Percentiles rank a stretch among this genome's conserved stretches.
These are phyloP conservation scores for Fusarium sp. DNA, from an alignment of 2,329 filamentous ascomycete species.

Conservation along the genomic window DNA sequence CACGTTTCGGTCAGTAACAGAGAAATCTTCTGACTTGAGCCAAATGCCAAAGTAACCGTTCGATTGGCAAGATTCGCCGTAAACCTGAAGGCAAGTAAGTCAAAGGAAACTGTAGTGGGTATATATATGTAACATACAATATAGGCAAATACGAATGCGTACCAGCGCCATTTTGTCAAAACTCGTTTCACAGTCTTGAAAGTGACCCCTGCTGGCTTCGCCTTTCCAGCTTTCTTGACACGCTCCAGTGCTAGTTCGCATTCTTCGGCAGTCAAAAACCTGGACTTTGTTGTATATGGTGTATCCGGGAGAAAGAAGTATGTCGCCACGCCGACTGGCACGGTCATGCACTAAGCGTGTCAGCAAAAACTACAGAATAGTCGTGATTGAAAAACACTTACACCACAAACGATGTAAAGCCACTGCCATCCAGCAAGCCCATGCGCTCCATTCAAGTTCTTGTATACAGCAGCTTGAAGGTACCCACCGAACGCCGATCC, in stretches of 20 bases:
- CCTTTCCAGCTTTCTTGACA: neutral
- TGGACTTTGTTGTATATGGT: neutral
- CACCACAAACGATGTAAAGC: neutral
- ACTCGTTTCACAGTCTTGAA: neutral
- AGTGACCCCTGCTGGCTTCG: neutral
- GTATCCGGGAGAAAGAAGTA: neutral
- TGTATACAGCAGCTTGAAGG: neutral
- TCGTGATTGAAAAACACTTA: neutral
- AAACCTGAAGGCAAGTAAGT: neutral
- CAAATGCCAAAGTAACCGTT: neutral
- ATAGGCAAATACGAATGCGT: neutral
- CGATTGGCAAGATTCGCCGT: neutral
- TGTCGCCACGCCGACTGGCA: neutral
- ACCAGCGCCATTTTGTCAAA: neutral
- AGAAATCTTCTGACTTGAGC: neutral
- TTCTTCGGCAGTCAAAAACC: neutral
- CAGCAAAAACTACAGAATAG: neutral
- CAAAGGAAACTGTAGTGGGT: neutral
- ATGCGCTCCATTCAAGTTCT: neutral
- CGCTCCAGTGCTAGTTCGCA: neutral
- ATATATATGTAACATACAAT: neutral
- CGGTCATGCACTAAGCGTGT: neutral
- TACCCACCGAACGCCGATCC: neutral
- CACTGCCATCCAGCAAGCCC: constrained; percentile 4
- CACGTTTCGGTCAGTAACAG: neutral